These are phyloP conservation scores for Pythium dissimile DNA, from an alignment of 352 stramenopile species.

Conservation along the genomic window DNA sequence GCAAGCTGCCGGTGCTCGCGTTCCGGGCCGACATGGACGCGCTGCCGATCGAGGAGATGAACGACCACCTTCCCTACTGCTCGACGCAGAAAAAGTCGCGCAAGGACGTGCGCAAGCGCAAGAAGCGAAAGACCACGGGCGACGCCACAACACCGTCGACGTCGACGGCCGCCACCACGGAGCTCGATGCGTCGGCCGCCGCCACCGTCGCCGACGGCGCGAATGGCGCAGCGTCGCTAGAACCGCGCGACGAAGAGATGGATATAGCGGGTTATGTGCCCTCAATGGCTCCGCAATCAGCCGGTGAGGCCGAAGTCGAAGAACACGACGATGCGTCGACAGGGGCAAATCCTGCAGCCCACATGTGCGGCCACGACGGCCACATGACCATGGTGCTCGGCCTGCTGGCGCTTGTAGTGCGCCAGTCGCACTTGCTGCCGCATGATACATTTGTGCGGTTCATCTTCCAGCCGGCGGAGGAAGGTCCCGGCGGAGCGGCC, in stretches of 20 bases:
- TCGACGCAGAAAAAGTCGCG: slow-evolving; percentile 60
- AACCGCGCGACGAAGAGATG: slow-evolving; percentile 10
- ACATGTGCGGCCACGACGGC: slow-evolving; percentile 96
- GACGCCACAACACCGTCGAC: not conserved
- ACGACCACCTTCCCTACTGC: slow-evolving; percentile 74
- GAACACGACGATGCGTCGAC: slow-evolving; percentile 36
- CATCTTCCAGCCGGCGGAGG: slow-evolving; percentile 96
- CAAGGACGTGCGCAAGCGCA: slow-evolving; percentile 57
- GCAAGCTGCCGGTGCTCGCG: slow-evolving; percentile 82
- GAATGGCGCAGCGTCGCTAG: not conserved
- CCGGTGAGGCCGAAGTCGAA: slow-evolving; percentile 39
- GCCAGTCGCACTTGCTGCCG: slow-evolving; percentile 65
- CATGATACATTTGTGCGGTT: slow-evolving; percentile 85
- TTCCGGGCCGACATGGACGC: slow-evolving; percentile 96
- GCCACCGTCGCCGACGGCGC: not conserved
- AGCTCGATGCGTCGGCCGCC: not conserved
- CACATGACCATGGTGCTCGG: slow-evolving; percentile 94
- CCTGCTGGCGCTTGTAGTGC: slow-evolving; percentile 76
- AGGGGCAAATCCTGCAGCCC: slow-evolving; percentile 67
- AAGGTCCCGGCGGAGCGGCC: slow-evolving; percentile 87
- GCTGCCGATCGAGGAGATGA: slow-evolving; percentile 88
- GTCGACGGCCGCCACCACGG: not conserved
- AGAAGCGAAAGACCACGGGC: slow-evolving; percentile 49
- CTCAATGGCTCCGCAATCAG: slow-evolving; percentile 22
- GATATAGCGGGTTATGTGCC: slow-evolving; percentile 15